Base-by-base conservation (phyloP, 108 stramenopile species). In the Nitzschia sp. region DNA sequence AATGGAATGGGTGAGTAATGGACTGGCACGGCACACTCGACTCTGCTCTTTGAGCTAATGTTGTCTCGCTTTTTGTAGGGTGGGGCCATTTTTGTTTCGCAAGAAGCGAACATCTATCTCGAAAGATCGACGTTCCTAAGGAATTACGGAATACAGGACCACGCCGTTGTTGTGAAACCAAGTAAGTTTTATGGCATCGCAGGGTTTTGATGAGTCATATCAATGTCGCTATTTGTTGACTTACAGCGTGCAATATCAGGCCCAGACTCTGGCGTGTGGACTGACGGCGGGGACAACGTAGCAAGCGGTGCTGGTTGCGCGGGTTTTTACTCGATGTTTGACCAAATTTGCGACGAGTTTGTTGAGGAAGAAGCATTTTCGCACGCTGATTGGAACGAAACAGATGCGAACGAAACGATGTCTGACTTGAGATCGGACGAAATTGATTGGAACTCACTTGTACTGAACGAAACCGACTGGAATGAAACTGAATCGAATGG, bases 31-130 rank as follows among this genome's bases (percentile, higher is more conserved):
- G 38, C 6, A 6, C 9, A 42, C 6, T 9, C 6, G 38, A 42
- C 13, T 42, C 38, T 42, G 13, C 6, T 42, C 38, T 9, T 13
- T 13, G n/a, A n/a, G 13, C 13, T 13, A 42, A 6, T 13, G 13
- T 42, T 42, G 38, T 42, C 6, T 6, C 38, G 38, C 38, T n/a
- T 42, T 6, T 6, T 9, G 13, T 42, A 54, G 45, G 71, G 71
- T 5, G 59, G 30, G 18, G 71, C 71, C 26, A 63, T 72, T 56
- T 72, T 47, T n/a, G 4, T 29, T 18, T 60, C 71, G 15, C 8
- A 18, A 1, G 71, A 60, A 33, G 48, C 26, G 24, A 51, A 51
- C 21, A 42, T 72, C 2, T 61, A 61, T 60, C 45, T 72, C 71
- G 53, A 64, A 45, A 35, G 42, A 27, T 31, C 53, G 15, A 55